Conservation (phyloP, 257 asterid genomes). For the Penstemon eatonii region DNA sequence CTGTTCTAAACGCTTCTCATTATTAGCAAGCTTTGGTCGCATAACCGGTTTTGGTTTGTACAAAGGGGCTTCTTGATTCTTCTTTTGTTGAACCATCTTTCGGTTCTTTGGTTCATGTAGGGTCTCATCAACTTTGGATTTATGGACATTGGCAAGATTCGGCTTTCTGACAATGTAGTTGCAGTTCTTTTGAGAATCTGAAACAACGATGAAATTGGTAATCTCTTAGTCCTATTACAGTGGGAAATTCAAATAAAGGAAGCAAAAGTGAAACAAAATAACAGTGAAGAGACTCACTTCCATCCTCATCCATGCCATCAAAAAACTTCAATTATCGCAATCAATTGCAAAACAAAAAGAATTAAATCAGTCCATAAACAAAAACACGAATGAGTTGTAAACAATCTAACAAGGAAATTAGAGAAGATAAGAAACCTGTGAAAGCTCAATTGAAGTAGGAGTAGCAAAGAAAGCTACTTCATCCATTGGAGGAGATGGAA, state of each 20-base stretch:
- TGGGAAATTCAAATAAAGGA: constrained; percentile 57
- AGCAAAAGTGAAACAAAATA: constrained; percentile 43
- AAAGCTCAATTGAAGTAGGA: constrained; percentile 67
- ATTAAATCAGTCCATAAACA: constrained; percentile 33
- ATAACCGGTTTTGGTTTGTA: too few species aligned
- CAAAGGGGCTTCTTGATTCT: too few species aligned
- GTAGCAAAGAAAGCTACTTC: constrained; percentile 75
- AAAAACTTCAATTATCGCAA: constrained; percentile 52
- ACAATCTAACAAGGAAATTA: not conserved
- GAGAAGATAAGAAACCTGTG: constrained; percentile 49
- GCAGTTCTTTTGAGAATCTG: constrained; percentile 60
- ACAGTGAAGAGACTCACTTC: constrained; percentile 73
- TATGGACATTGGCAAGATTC: too few species aligned
- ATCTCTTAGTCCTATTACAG: constrained; percentile 34
- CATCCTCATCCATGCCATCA: constrained; percentile 94
- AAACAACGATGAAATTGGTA: constrained; percentile 39
- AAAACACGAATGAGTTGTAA: not conserved
- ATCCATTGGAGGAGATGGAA: constrained; percentile 95
- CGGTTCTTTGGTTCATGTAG: too few species aligned
- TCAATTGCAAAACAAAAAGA: constrained; percentile 28
- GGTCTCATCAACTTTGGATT: too few species aligned
- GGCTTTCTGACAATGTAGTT: too few species aligned
- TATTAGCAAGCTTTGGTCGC: too few species aligned
- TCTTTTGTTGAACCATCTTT: too few species aligned
- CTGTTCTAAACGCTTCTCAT: too few species aligned